phyloP scores from a whole-genome alignment of 768 basidiomycete species.

The Collybia sp. region DNA sequence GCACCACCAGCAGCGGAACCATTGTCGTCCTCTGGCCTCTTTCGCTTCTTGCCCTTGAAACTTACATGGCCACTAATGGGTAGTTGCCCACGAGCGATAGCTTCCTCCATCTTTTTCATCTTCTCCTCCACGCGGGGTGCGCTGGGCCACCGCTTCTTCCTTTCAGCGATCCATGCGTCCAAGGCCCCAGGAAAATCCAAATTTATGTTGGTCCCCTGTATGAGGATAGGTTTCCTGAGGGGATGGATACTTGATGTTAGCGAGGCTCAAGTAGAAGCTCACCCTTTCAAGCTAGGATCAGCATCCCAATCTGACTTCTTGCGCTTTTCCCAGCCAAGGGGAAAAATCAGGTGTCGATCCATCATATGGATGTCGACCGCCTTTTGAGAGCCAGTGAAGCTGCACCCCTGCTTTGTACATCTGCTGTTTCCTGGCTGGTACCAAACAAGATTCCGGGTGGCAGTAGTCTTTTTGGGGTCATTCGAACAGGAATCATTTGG shows the following conservation, averaged over 20 bases:
- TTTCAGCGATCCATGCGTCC: conserved; percentile 83
- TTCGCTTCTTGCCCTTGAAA: conserved; percentile 37
- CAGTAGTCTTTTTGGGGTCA: neutral
- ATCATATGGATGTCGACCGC: conserved; percentile 79
- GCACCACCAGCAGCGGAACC: neutral
- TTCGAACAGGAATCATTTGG: neutral
- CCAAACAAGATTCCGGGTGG: conserved; percentile 29
- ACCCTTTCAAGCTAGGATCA: conserved; percentile 81
- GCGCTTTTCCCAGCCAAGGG: conserved; percentile 63
- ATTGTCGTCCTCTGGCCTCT: conserved; percentile 22
- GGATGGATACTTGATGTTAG: neutral
- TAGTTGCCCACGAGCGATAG: conserved; percentile 75
- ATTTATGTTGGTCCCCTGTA: conserved; percentile 73
- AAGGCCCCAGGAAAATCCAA: conserved; percentile 82
- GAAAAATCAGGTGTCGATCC: conserved; percentile 86
- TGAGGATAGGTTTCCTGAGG: conserved; percentile 61
- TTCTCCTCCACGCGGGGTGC: conserved; percentile 69
- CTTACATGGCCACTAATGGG: conserved; percentile 38
- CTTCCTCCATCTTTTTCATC: conserved; percentile 73
- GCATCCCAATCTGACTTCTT: conserved; percentile 71
- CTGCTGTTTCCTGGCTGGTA: conserved; percentile 57
- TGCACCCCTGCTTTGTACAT: conserved; percentile 62
- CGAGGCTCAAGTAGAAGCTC: conserved; percentile 5
- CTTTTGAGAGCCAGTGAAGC: conserved; percentile 65
- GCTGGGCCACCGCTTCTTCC: conserved; percentile 84